Base-by-base conservation (phyloP, 73 alveolate genomes). In the Durusdinium trenchii region DNA sequence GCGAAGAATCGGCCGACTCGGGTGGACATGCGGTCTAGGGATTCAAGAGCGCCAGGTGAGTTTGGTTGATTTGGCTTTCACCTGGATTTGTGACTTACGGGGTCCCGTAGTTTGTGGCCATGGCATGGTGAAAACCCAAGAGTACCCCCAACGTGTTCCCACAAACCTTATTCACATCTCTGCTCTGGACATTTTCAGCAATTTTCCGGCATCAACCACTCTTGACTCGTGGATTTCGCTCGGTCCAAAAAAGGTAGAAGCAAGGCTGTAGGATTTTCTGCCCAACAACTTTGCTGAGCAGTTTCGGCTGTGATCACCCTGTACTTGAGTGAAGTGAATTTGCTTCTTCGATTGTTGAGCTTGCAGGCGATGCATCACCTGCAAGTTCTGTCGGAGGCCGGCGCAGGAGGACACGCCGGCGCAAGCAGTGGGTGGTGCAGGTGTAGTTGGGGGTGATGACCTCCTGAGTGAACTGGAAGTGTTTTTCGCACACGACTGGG, bases 321-420 rank as follows among this genome's bases (percentile, higher is more conserved):
- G n/a, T n/a, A n/a, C n/a, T n/a, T n/a, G n/a, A n/a, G n/a, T n/a
- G n/a, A n/a, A n/a, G n/a, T n/a, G n/a, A n/a, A n/a, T n/a, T 9
- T 9, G 64, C 20, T 54, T 54, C 20, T 9, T 12, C 28, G 9
- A 20, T 54, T 9, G 64, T 20, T 54, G 28, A 54, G 9, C 23
- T 40, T 32, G 18, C 43, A 89, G 96, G 96, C 96, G 96, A 36
- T 89, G 96, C 69, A 89, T 89, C 51, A 89, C 96, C 85, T 89
- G 96, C 96, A 89, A 89, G 43, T 89, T 89, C 86, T 60, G 86
- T 1, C 85, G 96, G 54, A 32, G 96, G 50, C 52, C 78, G 26
- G 48, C 96, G 18, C 78, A 69, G 71, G 48, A 61, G 52, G 96
- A 79, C 54, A 51, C 64, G 64, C 9, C 9, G 9, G 64, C 28